phyloP scores from a whole-genome alignment of 208 protist species.

The Crithidia brevicula region DNA sequence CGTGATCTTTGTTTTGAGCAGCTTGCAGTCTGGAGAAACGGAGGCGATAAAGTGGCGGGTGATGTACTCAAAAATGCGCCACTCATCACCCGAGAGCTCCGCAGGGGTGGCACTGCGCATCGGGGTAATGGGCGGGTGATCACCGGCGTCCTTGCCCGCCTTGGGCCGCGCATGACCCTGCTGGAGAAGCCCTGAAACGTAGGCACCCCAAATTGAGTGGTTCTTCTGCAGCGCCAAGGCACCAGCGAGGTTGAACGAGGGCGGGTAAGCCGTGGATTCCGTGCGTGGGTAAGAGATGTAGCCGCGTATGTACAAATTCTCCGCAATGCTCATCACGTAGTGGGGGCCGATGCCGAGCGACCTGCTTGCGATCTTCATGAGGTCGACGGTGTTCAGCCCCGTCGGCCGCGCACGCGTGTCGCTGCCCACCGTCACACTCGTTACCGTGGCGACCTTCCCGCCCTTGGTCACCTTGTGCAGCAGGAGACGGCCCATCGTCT shows the following conservation, averaged over 20 bases:
- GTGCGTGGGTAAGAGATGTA: constrained; percentile 98
- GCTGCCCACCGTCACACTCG: constrained; percentile 50
- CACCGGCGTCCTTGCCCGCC: constrained; percentile 86
- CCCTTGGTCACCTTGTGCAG: constrained; percentile 59
- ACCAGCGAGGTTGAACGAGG: constrained; percentile 83
- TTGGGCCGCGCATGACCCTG: constrained; percentile 74
- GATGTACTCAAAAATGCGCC: constrained; percentile 92
- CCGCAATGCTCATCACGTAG: constrained; percentile 95
- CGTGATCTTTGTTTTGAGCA: constrained; percentile 71
- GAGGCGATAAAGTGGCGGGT: constrained; percentile 90
- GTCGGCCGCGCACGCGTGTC: constrained; percentile 79
- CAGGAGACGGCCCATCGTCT: constrained; percentile 74
- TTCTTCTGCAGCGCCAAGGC: constrained; percentile 59
- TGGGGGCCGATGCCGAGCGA: constrained; percentile 90
- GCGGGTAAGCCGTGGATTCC: constrained; percentile 95
- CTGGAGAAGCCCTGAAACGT: constrained; percentile 69
- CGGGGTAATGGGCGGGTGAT: constrained; percentile 93
- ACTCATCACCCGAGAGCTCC: constrained; percentile 84
- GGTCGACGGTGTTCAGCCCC: constrained; percentile 95
- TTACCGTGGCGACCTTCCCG: constrained; percentile 67
- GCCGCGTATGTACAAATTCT: constrained; percentile 96
- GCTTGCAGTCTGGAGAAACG: constrained; percentile 78
- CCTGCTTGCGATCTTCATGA: constrained; percentile 92
- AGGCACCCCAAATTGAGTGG: constrained; percentile 71
- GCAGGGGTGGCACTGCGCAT: constrained; percentile 68